Percentiles rank a stretch among this genome's conserved stretches.
Evolutionary conservation across 2,329 filamentous ascomycete genomes (phyloP).

Genomic region (Chaetomium strumarium): DNA sequence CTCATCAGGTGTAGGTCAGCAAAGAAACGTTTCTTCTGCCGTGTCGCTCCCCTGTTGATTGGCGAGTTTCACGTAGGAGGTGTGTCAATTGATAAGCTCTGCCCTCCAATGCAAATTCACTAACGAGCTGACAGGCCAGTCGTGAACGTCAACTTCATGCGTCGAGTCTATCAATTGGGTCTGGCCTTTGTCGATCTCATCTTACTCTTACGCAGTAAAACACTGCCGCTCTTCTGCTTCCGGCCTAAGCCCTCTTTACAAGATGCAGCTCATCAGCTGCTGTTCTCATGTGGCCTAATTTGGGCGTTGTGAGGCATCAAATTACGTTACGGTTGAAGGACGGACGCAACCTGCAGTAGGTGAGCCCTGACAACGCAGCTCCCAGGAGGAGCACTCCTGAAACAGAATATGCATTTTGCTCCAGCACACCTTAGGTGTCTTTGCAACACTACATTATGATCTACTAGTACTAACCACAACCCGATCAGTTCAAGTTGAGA

Average conservation of each 20-base stretch:
- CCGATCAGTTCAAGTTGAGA: too few relatives aligned
- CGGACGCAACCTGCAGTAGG: not conserved
- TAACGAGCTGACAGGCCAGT: not conserved
- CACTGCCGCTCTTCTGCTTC: slow-evolving; percentile 3
- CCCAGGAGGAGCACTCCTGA: not conserved
- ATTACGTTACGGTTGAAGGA: slow-evolving; percentile 20
- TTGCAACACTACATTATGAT: not conserved
- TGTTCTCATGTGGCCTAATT: slow-evolving; percentile 17
- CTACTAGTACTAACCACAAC: too few relatives aligned
- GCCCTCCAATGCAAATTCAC: not conserved
- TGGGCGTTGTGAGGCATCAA: slow-evolving; percentile 10
- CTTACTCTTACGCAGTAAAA: not conserved
- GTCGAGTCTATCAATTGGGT: not conserved
- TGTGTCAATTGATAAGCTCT: slow-evolving; percentile 5
- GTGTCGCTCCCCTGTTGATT: not conserved
- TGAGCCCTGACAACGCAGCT: not conserved
- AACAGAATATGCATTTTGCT: too few relatives aligned
- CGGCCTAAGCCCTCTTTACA: slow-evolving; percentile 3
- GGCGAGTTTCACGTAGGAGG: not conserved
- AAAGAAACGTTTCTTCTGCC: slow-evolving; percentile 4
- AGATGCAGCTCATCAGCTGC: slow-evolving; percentile 16
- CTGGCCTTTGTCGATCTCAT: slow-evolving; percentile 7
- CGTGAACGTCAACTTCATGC: slow-evolving; percentile 12
- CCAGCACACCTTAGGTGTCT: not conserved
- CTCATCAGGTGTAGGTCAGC: not conserved